These are phyloP conservation scores for Microbotryomycetes sp. DNA, from an alignment of 1,284 basidiomycete species.

Conservation along the genomic window DNA sequence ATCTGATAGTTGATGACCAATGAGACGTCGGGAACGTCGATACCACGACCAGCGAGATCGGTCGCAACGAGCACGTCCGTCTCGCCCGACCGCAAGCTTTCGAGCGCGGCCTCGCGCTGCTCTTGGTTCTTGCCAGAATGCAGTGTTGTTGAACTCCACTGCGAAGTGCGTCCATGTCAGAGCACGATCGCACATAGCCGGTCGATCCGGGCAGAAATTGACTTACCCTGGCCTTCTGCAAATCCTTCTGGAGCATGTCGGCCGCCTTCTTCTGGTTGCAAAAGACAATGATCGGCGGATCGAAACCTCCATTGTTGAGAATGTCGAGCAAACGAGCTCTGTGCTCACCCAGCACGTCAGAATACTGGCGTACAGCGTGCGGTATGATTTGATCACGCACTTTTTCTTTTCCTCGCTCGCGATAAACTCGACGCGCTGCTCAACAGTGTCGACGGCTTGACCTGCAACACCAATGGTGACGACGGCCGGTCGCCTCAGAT, in stretches of 20 bases:
- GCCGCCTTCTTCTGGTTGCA: constrained; percentile 99
- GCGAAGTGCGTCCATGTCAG: constrained; percentile 8
- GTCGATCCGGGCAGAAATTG: no score
- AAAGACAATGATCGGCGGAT: constrained; percentile 94
- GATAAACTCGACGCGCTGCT: constrained; percentile 92
- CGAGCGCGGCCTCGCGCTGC: constrained; percentile 85
- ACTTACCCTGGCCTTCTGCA: constrained; percentile 71
- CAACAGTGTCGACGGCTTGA: constrained; percentile 94
- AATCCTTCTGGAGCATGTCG: constrained; percentile 88
- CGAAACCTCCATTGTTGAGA: constrained; percentile 70
- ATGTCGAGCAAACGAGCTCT: constrained; percentile 80
- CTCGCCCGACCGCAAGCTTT: constrained; percentile 74
- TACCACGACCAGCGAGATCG: constrained; percentile 94
- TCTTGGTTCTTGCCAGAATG: constrained; percentile 98
- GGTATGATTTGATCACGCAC: constrained; percentile 45
- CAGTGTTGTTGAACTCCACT: constrained; percentile 81
- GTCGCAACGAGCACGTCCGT: constrained; percentile 87
- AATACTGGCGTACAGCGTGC: no score
- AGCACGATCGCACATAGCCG: no score
- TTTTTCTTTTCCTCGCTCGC: constrained; percentile 90
- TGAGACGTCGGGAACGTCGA: constrained; percentile 93
- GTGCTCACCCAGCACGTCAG: constrained; percentile 7
- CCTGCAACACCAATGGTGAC: constrained; percentile 98
- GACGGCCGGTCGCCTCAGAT: constrained; percentile 81
- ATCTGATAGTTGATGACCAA: constrained; percentile 97